Evolutionary conservation across 1,139 yeast species (phyloP).

Genomic region (Zygoascus hellenicus): DNA sequence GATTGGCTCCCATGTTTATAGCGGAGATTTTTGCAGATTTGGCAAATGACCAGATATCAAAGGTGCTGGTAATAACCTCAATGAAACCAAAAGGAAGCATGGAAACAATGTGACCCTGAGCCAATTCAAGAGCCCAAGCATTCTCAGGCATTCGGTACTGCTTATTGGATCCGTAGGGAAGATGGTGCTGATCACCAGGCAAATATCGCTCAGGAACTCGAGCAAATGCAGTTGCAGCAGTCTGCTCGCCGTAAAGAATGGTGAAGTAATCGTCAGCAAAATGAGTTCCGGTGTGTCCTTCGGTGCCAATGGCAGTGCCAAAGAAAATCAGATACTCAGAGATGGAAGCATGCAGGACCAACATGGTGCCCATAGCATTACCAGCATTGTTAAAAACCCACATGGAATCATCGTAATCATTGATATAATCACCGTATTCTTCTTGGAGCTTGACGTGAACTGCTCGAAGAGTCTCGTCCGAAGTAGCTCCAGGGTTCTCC

Average conservation of each 20-base stretch:
- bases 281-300: constrained; percentile 93
- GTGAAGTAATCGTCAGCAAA: constrained; percentile 96
- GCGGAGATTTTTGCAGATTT: constrained; percentile 72
- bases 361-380: constrained; percentile 98
- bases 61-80: constrained; percentile 71
- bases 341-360: constrained; percentile 91
- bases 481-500: constrained; percentile 49
- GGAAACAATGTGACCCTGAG: constrained; percentile 98
- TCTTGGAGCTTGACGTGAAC: constrained; percentile 55
- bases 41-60: constrained; percentile 64
- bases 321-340: constrained; percentile 86
- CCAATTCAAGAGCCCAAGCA: constrained; percentile 85
- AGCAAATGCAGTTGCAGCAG: constrained; percentile 61
- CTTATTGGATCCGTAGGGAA: constrained; percentile 64
- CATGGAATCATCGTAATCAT: constrained; percentile 64
- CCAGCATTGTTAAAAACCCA: constrained; percentile 99
- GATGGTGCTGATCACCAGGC: constrained; percentile 73
- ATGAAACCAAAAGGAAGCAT: constrained; percentile 95
- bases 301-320: constrained; percentile 87
- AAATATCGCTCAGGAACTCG: constrained; percentile 57
- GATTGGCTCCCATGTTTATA: constrained; percentile 64
- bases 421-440: constrained; percentile 64
- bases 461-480: constrained; percentile 54
- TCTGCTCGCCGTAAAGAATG: constrained; percentile 72
- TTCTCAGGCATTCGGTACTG: constrained; percentile 76